phyloP scores from a whole-genome alignment of 1,284 basidiomycete genomes.

The Cryptococcus sp. region DNA sequence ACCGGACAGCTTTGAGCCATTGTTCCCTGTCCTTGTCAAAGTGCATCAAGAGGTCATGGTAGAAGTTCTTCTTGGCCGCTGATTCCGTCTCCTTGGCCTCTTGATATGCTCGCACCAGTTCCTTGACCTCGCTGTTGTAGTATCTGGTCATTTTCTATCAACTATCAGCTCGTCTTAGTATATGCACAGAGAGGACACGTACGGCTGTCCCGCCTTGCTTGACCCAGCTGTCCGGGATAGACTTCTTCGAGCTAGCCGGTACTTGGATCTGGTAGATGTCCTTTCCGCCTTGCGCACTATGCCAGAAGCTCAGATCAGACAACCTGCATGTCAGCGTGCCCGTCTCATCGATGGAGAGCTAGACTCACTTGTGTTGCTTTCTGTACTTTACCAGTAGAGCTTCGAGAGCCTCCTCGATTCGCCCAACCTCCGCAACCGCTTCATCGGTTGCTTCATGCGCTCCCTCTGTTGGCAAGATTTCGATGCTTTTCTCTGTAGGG shows the following conservation, averaged over 20 bases:
- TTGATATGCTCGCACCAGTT: conserved; percentile 71
- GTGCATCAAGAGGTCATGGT: conserved; percentile 68
- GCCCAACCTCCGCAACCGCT: conserved; percentile 62
- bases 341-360: neutral
- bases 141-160: conserved; percentile 65
- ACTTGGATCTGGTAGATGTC: conserved; percentile 85
- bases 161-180: neutral
- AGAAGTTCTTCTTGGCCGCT: conserved; percentile 73
- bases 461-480: conserved; percentile 67
- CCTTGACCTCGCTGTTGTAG: conserved; percentile 64
- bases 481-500: conserved; percentile 25
- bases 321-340: conserved; percentile 37
- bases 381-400: conserved; percentile 39
- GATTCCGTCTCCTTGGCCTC: conserved; percentile 84
- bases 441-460: conserved; percentile 77
- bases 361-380: neutral
- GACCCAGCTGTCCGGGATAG: conserved; percentile 74
- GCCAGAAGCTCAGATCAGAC: conserved; percentile 66
- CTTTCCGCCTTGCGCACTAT: conserved; percentile 77
- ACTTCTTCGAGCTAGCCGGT: conserved; percentile 52
- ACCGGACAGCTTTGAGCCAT: conserved; percentile 65
- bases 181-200: conserved; percentile 6
- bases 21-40: conserved; percentile 77
- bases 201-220: conserved; percentile 79
- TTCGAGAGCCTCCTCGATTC: conserved; percentile 66